Conservation (phyloP, 768 basidiomycete species). For the Pleurotus citrinopileatus region DNA sequence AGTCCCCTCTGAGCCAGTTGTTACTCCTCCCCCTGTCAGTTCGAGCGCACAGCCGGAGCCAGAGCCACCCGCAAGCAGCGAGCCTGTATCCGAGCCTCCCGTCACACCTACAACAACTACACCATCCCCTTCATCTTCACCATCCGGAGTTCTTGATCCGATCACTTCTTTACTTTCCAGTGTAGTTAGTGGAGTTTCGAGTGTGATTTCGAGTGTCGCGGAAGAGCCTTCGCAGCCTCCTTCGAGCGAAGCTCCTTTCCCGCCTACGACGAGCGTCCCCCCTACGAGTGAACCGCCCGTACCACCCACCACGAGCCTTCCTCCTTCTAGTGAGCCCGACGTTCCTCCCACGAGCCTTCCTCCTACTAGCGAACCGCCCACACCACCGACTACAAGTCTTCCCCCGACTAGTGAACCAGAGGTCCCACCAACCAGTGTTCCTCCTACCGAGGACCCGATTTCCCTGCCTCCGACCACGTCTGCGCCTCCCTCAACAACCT, state of each 20-base stretch:
- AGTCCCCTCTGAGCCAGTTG: background rate
- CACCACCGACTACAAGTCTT: background rate
- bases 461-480: background rate
- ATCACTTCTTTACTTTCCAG: conserved; percentile 9
- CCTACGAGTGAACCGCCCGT: background rate
- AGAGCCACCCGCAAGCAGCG: background rate
- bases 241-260: too few species aligned
- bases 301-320: background rate
- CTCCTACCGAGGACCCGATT: background rate
- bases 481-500: conserved; percentile 2
- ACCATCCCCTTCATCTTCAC: conserved; percentile 1
- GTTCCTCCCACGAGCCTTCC: background rate
- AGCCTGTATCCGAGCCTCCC: background rate
- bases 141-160: background rate
- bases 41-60: background rate
- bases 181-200: conserved; percentile 9
- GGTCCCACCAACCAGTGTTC: conserved; percentile 8
- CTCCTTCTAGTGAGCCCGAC: background rate
- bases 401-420: background rate
- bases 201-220: conserved; percentile 1
- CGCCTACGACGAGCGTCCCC: conserved; percentile 7
- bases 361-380: background rate
- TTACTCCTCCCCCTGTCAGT: background rate
- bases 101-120: background rate
- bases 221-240: background rate